Evolutionary conservation across 805 yeast species (phyloP), one percentile per base, ranked within the genome.

Genomic region (Saccharomycopsis sp.): DNA sequence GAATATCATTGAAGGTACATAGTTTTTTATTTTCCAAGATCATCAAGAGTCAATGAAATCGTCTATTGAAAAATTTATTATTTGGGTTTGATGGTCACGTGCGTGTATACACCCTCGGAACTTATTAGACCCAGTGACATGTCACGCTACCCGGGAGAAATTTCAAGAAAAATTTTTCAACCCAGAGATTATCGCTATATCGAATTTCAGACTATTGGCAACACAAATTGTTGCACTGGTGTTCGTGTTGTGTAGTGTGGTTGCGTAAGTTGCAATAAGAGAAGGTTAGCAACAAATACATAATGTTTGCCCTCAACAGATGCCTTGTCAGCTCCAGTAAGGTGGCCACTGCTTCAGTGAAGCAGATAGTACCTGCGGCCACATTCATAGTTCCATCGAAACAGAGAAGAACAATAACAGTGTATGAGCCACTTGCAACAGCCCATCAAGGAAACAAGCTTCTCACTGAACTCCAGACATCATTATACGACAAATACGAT

Each of bases 401-500:
- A 29, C 49, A 56, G 35, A 52, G 63, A 54, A 52, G 50, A n/a
- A 51, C 54, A 5, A 47, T 62, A 2, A 23, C 49, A 15, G 61
- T 59, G n/a, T 62, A 57, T 35, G 60, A 55, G 38, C 64, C 64
- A 29, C 53, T 62, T 9, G 35, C 58, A 25, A 54, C 56, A 22
- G 57, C 62, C 8, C 64, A 62, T 24, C 44, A 53, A n/a, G 47
- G 58, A 3, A 58, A 41, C 9, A 53, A 25, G 25, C 50, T 62
- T 15, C 49, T 62, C 55, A 34, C 38, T 14, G 47, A 57, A 2
- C 70, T 83, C 60, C 78, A 78, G 58, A 69, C 77, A 58, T 80
- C 82, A 63, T 78, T 86, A 61, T 76, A 79, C 52, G 70, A 72
- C 38, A 79, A 77, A 63, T 79, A 87, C 61, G 98, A 92, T 69